phyloP scores from a whole-genome alignment of 2,329 filamentous ascomycete genomes.

The Pyrenophora tritici-repentis region DNA sequence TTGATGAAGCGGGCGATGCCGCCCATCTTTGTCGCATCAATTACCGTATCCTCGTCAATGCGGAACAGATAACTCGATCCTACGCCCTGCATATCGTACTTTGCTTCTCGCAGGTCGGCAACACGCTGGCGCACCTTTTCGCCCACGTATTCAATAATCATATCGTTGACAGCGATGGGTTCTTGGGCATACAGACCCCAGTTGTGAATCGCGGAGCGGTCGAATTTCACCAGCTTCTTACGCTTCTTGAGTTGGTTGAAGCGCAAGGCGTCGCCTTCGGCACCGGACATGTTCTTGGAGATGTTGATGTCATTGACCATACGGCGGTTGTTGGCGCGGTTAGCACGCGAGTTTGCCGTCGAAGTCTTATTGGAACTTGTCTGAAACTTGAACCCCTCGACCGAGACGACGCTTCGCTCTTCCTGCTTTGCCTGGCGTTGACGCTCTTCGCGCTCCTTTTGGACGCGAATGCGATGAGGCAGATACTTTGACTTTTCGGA shows the following conservation, averaged over 20 bases:
- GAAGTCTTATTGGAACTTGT: slow-evolving; percentile 76
- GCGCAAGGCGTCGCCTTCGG: slow-evolving; percentile 86
- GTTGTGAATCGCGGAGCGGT: slow-evolving; percentile 95
- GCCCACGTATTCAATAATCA: slow-evolving; percentile 99
- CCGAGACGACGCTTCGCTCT: slow-evolving; percentile 47
- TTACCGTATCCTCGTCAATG: slow-evolving; percentile 96
- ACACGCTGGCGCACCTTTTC: slow-evolving; percentile 97
- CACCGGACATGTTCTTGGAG: slow-evolving; percentile 73
- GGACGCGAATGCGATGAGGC: slow-evolving; percentile 95
- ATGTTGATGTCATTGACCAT: slow-evolving; percentile 94
- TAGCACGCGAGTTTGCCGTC: slow-evolving; percentile 89
- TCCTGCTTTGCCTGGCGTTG: slow-evolving; percentile 73
- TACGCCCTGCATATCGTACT: slow-evolving; percentile 94
- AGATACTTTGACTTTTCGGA: slow-evolving; percentile 98
- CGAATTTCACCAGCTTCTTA: slow-evolving; percentile 98
- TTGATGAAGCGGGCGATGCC: slow-evolving; percentile 99
- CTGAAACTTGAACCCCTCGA: slow-evolving; percentile 61
- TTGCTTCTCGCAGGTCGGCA: slow-evolving; percentile 90
- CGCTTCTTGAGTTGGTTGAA: slow-evolving; percentile 99
- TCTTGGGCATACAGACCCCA: slow-evolving; percentile 99
- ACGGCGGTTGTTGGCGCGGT: slow-evolving; percentile 92
- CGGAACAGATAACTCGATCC: slow-evolving; percentile 97
- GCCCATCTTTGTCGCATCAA: slow-evolving; percentile 97
- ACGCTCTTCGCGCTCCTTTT: slow-evolving; percentile 88
- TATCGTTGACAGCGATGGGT: slow-evolving; percentile 94